Conservation (phyloP, 2,329 filamentous ascomycete genomes). For the Sclerotinia subarctica region DNA sequence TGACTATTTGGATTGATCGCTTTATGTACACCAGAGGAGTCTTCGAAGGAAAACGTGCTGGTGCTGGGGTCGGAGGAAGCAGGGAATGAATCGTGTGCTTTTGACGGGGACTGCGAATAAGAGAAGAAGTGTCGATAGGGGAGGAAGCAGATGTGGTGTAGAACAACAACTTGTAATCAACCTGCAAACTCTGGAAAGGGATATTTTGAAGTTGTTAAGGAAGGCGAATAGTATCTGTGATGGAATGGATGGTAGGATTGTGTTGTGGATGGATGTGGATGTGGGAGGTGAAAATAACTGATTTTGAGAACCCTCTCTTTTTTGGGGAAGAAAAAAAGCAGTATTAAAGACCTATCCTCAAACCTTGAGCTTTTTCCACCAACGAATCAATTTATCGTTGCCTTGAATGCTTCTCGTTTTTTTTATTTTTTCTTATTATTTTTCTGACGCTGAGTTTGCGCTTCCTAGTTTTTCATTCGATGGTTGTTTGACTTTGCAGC, state of each 20-base stretch:
- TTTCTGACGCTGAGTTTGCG: background rate
- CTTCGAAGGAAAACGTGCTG: slow-evolving; percentile 92
- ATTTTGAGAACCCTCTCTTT: slow-evolving; percentile 32
- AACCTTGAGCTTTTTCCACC: slow-evolving; percentile 37
- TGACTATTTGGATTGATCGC: slow-evolving; percentile 53
- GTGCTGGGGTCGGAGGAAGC: slow-evolving; percentile 50
- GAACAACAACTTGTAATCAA: slow-evolving; percentile 27
- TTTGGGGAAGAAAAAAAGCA: slow-evolving; percentile 33
- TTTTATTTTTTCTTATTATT: background rate
- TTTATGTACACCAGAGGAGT: slow-evolving; percentile 81
- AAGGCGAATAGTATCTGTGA: slow-evolving; percentile 14
- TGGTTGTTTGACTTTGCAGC: background rate
- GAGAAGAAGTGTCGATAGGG: slow-evolving; percentile 36
- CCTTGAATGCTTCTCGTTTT: slow-evolving; percentile 19
- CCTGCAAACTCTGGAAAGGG: slow-evolving; percentile 36
- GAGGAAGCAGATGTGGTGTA: slow-evolving; percentile 41
- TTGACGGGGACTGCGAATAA: slow-evolving; percentile 38
- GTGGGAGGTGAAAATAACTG: slow-evolving; percentile 32
- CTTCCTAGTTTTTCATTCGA: background rate
- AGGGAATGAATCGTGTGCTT: slow-evolving; percentile 38
- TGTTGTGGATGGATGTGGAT: slow-evolving; percentile 13
- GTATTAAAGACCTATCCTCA: slow-evolving; percentile 40
- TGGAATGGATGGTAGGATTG: slow-evolving; percentile 29
- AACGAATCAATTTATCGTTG: slow-evolving; percentile 28
- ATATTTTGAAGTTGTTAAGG: slow-evolving; percentile 37